A percentile compares a stretch with the other conserved stretches of the same genome.
These are phyloP conservation scores for Strigomonas galati DNA, from an alignment of 208 protist genomes.

Conservation along the genomic window DNA sequence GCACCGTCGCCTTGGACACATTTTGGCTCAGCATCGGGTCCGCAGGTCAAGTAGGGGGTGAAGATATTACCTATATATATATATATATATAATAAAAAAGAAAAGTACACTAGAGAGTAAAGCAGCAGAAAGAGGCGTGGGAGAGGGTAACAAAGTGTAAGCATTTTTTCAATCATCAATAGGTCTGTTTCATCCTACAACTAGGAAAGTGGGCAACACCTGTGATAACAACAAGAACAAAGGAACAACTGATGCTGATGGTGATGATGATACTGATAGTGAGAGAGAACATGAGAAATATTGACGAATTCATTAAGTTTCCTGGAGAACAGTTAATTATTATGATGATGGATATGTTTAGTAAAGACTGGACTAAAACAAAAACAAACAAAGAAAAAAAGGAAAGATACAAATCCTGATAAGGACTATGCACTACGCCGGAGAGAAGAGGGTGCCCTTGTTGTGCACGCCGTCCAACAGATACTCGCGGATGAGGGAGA, in stretches of 20 bases:
- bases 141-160: no score
- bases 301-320: no score
- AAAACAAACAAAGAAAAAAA: slow-evolving; percentile 1
- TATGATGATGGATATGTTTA: neutral
- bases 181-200: no score
- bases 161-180: no score
- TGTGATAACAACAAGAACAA: no score
- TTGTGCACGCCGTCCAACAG: slow-evolving; percentile 19
- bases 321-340: no score
- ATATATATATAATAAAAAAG: neutral
- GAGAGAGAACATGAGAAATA: no score
- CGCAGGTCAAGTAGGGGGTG: neutral
- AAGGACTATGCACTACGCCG: neutral
- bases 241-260: no score
- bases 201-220: no score
- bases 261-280: no score
- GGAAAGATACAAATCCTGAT: neutral
- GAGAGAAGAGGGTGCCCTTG: slow-evolving; percentile 23
- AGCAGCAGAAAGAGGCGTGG: no score
- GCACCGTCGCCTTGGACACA: slow-evolving; percentile 81
- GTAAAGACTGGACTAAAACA: neutral
- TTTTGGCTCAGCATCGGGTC: slow-evolving; percentile 71
- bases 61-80: neutral
- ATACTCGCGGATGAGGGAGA: slow-evolving; percentile 20
- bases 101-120: no score